Evolutionary conservation across 2,329 filamentous ascomycete genomes (phyloP).

Genomic region (Chaetothyriales sp.): DNA sequence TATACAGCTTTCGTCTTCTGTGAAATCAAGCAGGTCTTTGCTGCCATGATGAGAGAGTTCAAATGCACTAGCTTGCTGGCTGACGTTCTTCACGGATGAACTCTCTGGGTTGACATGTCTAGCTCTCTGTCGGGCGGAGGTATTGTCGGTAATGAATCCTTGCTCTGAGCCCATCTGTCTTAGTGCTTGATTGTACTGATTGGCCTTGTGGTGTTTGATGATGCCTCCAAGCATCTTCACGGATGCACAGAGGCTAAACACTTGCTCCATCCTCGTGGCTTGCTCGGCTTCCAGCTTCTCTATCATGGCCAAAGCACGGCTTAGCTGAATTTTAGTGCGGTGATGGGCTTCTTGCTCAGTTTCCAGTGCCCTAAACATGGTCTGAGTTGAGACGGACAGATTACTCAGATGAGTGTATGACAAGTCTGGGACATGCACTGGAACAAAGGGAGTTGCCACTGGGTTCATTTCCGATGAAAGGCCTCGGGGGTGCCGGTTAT

Average conservation of each 20-base stretch:
- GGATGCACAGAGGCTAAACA: slow-evolving; percentile 7
- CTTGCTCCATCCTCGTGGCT: slow-evolving; percentile 5
- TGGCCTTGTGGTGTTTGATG: slow-evolving; percentile 8
- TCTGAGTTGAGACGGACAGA: slow-evolving; percentile 2
- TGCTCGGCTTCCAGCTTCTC: slow-evolving; percentile 6
- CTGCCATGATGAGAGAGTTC: background rate
- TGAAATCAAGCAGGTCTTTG: background rate
- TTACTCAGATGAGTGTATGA: no score
- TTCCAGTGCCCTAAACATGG: slow-evolving; percentile 9
- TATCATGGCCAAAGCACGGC: background rate
- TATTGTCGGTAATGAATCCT: background rate
- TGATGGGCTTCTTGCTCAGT: slow-evolving; percentile 16
- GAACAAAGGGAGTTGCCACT: background rate
- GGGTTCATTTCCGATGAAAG: background rate
- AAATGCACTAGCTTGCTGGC: background rate
- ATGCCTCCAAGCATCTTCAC: slow-evolving; percentile 13
- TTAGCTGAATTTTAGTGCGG: slow-evolving; percentile 7
- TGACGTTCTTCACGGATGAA: slow-evolving; percentile 6
- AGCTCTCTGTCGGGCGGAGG: background rate
- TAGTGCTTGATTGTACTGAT: background rate
- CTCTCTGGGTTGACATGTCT: slow-evolving; percentile 1
- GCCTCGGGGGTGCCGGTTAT: background rate
- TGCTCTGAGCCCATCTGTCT: background rate
- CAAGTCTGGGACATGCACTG: background rate
- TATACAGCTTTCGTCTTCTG: background rate